These are phyloP conservation scores for Flaveria ramosissima DNA, from an alignment of 129 eudicot genomes.

Conservation along the genomic window DNA sequence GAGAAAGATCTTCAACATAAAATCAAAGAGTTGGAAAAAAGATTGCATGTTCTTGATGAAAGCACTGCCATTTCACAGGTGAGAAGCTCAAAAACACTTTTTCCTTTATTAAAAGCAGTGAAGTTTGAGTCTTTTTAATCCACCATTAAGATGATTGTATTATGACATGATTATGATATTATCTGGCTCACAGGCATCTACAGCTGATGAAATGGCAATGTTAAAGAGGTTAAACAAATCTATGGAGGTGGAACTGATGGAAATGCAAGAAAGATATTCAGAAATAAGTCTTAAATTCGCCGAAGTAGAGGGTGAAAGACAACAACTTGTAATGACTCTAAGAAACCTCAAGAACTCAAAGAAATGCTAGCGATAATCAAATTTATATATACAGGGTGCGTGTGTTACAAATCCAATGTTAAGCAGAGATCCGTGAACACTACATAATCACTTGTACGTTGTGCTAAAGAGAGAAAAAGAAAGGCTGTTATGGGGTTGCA, in stretches of 20 bases:
- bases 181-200: slow-evolving; percentile 30
- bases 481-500: neutral
- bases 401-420: neutral
- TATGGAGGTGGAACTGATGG: slow-evolving; percentile 80
- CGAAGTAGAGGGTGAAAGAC: slow-evolving; percentile 97
- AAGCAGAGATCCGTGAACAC: neutral
- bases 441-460: neutral
- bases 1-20: slow-evolving; percentile 66
- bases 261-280: slow-evolving; percentile 96
- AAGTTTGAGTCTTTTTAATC: slow-evolving; percentile 12
- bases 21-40: slow-evolving; percentile 60
- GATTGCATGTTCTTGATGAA: slow-evolving; percentile 45
- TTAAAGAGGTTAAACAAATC: slow-evolving; percentile 59
- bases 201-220: slow-evolving; percentile 47
- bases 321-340: slow-evolving; percentile 74
- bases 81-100: neutral
- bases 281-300: slow-evolving; percentile 96
- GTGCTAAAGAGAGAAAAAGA: neutral
- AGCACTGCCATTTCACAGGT: slow-evolving; percentile 40
- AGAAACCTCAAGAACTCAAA: slow-evolving; percentile 71
- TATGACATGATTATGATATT: neutral
- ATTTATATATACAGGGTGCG: neutral
- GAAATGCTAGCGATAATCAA: slow-evolving; percentile 37
- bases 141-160: neutral
- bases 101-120: neutral